Evolutionary conservation across 129 eudicot genomes (phyloP), one percentile per base, ranked within the genome.

Genomic region (Tagetes erecta): DNA sequence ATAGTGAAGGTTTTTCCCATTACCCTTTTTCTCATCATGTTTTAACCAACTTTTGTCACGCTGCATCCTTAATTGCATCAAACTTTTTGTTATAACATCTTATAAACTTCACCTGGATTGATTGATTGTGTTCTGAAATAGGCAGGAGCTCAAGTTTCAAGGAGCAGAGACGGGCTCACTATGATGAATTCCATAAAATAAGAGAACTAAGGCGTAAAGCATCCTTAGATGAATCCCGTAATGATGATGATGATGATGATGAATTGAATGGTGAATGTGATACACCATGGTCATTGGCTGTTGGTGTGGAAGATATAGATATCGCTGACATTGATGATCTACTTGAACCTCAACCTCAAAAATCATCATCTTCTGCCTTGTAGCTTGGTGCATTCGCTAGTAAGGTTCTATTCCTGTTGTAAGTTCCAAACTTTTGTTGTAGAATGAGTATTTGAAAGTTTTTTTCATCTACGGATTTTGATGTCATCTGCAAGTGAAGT

Each of bases 91-190:
- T 20, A 20, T 20, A 20, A 20, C 27, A 20, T 20, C 27, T 20
- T 20, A 20, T 20, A 20, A 20, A 20, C 27, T 20, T 20, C 27
- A 20, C 27, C 42, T 36, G 12, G 20, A 10, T 3, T 34, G 12
- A 0, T 7, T 50, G 41, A 30, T 57, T 75, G 82, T 82, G 72
- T 69, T 68, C 87, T 60, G 86, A 77, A 47, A 65, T 83, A 45
- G 91, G 83, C 67, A 84, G 84, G 83, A 79, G 84, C 64, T 64
- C 71, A 37, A 83, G 78, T 83, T 94, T 94, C 76, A 88, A 82
- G 86, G 97, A 88, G 78, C 99, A 83, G 44, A 80, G 99, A 67
- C 84, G 87, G 72, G 96, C 88, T 11, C 99, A 91, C 71, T 94
- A 94, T 80, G 94, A 94, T 38, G 97, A 94, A 77, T 94, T 88